phyloP scores from a whole-genome alignment of 148 eudicot species.

The Mesembryanthemum crystallinum region DNA sequence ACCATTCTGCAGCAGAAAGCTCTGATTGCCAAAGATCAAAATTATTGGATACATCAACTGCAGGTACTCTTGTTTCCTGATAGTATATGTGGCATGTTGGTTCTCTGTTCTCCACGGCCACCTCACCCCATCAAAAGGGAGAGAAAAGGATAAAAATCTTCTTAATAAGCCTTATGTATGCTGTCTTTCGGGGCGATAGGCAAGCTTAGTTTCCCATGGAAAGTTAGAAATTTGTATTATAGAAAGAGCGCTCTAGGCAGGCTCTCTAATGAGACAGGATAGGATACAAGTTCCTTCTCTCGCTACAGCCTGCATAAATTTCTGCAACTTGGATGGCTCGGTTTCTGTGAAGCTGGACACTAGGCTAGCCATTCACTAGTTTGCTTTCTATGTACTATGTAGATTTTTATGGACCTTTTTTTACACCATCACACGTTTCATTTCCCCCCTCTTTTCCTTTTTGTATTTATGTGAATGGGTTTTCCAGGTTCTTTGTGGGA shows the following conservation, averaged over 20 bases:
- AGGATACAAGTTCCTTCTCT: not conserved
- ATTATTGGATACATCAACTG: slow-evolving; percentile 59
- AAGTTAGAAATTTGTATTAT: not conserved
- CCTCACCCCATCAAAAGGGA: not conserved
- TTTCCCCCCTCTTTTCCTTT: not conserved
- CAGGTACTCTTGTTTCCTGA: slow-evolving; percentile 40
- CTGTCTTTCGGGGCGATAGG: not conserved
- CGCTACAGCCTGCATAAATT: too few relatives aligned
- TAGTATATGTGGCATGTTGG: not conserved
- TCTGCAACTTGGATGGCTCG: not conserved
- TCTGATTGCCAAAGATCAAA: slow-evolving; percentile 60
- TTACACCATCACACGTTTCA: not conserved
- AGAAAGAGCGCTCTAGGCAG: not conserved
- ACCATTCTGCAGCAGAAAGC: slow-evolving; percentile 63
- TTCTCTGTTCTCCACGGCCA: not conserved
- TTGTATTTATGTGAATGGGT: slow-evolving; percentile 3
- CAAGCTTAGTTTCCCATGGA: not conserved
- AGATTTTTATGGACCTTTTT: not conserved
- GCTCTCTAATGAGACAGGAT: not conserved
- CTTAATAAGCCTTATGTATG: not conserved
- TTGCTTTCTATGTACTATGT: not conserved
- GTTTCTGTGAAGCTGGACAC: not conserved
- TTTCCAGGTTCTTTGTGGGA: slow-evolving; percentile 86
- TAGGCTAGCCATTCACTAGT: not conserved
- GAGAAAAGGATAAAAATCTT: not conserved